phyloP scores from a whole-genome alignment of 495 filamentous ascomycete genomes.

The Corynascus novoguineensis region DNA sequence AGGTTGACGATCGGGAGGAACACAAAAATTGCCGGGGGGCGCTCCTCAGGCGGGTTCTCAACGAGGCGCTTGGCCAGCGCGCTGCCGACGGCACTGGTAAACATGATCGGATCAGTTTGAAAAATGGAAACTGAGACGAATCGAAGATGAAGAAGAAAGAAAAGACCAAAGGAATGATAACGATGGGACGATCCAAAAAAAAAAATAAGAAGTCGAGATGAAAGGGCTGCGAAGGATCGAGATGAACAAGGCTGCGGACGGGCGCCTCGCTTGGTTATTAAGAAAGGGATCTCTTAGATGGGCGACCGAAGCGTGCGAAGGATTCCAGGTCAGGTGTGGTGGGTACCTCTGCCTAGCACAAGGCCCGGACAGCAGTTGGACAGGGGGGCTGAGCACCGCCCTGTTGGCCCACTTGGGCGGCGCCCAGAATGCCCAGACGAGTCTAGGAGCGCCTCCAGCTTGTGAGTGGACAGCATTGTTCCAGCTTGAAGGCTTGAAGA shows the following conservation, averaged over 20 bases:
- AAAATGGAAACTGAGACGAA: not conserved
- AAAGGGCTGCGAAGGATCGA: not conserved
- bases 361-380: not conserved
- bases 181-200: too few relatives aligned
- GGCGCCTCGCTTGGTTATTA: not conserved
- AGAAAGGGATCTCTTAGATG: not conserved
- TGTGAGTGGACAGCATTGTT: not conserved
- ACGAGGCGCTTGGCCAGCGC: constrained; percentile 12
- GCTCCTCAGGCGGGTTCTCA: constrained; percentile 3
- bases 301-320: not conserved
- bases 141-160: not conserved
- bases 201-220: not conserved
- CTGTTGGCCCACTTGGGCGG: not conserved
- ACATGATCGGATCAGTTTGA: constrained; percentile 6
- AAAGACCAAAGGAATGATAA: not conserved
- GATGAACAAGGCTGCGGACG: not conserved
- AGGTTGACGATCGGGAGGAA: constrained; percentile 27
- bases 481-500: too few relatives aligned
- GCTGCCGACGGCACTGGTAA: constrained; percentile 11
- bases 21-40: constrained; percentile 10
- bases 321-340: not conserved
- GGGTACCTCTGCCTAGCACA: not conserved
- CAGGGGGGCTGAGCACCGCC: not conserved
- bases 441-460: not conserved
- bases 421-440: not conserved